Evolutionary conservation across 257 asterid genomes (phyloP), one percentile per base, ranked within the genome.

Genomic region (Solanum pimpinellifolium): DNA sequence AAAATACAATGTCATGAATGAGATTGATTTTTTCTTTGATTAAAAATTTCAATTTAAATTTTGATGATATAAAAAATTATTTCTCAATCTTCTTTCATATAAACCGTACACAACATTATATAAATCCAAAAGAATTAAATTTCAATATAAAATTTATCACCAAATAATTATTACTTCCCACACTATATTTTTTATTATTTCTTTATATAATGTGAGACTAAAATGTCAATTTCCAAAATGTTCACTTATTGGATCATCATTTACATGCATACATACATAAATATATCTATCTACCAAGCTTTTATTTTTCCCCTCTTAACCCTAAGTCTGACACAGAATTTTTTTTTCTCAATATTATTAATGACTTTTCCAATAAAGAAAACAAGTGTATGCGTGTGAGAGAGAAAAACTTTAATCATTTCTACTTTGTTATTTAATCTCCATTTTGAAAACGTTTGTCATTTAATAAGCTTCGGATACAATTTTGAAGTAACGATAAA

Each of bases 11-110:
- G 4, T 2, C n/a, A 7, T 2, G 3, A 4, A 56, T 56, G n/a
- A 3, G 11, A 3, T 3, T 56, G 65, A 16, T 18, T 13, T 7
- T 7, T 29, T 2, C 2, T 23, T 62, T 62, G 5, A 2, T 62
- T 0, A 62, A 1, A 62, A 3, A 6, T 62, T n/a, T 62, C 6
- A 23, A 0, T 23, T 60, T 10, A 3, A 0, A 60, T 60, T 60
- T 9, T 60, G 1, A 0, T 1, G 0, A 60, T 23, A 4, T 33
- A 1, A 9, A 60, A 60, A 0, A 60, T 9, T 9, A 23, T 23
- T 52, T 23, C 2, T n/a, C 2, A 62, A n/a, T 23, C 2, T 8
- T 56, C 1, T 62, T 6, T 23, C 8, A 3, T 62, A 23, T 62
- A 4, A 23, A 9, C 1, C 7, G 7, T 10, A 62, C 3, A 5